Conservation (phyloP, 768 basidiomycete genomes). For the Cystoderma amianthinum region DNA sequence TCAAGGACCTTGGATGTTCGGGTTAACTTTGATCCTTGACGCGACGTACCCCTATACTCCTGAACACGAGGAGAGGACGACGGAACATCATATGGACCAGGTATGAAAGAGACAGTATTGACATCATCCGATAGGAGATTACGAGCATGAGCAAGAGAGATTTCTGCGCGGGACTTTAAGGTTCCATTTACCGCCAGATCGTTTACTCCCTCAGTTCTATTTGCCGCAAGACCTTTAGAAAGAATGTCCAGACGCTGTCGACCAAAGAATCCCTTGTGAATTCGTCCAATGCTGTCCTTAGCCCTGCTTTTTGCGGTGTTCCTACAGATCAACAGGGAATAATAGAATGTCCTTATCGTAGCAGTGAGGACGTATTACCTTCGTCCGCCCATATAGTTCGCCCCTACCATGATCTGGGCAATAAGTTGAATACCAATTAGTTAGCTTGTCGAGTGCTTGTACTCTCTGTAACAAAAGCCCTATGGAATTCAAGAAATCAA, state of each 20-base stretch:
- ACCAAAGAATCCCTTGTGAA: constrained; percentile 56
- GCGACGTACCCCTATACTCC: too few relatives aligned
- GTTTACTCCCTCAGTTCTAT: constrained; percentile 4
- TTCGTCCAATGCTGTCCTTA: constrained; percentile 46
- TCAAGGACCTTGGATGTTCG: constrained; percentile 30
- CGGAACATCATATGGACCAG: neutral
- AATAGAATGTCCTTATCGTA: neutral
- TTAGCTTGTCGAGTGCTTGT: too few relatives aligned
- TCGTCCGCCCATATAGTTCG: constrained; percentile 75
- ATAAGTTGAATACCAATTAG: too few relatives aligned
- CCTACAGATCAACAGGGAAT: constrained; percentile 22
- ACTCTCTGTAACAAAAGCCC: too few relatives aligned
- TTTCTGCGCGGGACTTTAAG: constrained; percentile 6
- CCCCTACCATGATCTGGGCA: constrained; percentile 42
- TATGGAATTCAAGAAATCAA: too few relatives aligned
- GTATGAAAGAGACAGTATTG: neutral
- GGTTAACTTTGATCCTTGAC: too few relatives aligned
- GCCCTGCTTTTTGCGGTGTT: constrained; percentile 51
- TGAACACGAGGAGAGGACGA: too few relatives aligned
- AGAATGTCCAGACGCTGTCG: constrained; percentile 50
- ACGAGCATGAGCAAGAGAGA: constrained; percentile 22
- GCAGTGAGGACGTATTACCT: constrained; percentile 29
- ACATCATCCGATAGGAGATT: too few relatives aligned
- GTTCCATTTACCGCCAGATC: neutral
- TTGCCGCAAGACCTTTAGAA: constrained; percentile 27